Evolutionary conservation across 352 stramenopile genomes (phyloP), one percentile per base, ranked within the genome.

Genomic region (Plasmopara halstedii): DNA sequence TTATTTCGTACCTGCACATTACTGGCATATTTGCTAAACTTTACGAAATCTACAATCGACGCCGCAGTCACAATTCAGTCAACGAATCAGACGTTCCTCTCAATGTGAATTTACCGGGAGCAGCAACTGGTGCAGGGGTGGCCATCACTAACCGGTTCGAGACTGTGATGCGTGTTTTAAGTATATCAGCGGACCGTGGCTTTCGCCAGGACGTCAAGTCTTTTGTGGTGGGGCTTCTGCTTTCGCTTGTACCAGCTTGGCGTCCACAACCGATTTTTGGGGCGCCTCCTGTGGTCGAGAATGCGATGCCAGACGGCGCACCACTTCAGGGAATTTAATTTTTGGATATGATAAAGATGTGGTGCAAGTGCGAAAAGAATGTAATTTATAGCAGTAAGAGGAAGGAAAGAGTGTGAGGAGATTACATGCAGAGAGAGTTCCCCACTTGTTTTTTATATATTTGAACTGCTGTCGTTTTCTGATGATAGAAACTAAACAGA

Each of bases 11-110:
- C 52, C 42, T 93, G 59, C 78, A 89, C 58, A 87, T 89, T 19
- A 90, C 78, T 0, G 82, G 82, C 14, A 93, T 93, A 33, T 67
- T 93, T 34, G 70, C 59, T 9, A 93, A 93, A 53, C 56, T 89
- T 17, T 89, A 86, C 53, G 73, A 87, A 32, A 63, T 93, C 2
- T 71, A 83, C 55, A 65, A 73, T 36, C 57, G 63, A n/a, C 46
- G 56, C 10, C 61, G 56, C 21, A 51, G 46, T 40, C 26, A 23
- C 10, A 70, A 74, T 46, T n/a, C n/a, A n/a, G n/a, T n/a, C n/a
- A n/a, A n/a, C n/a, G 56, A 21, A 6, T 42, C 48, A 3, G 34
- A 49, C 7, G 44, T 53, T 20, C 21, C 46, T 17, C 53, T 62
- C 19, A 29, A 56, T 9, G 33, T 49, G 10, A 53, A 66, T 49